A percentile compares a stretch with the other conserved stretches of the same genome.
phyloP scores from a whole-genome alignment of 1,139 yeast genomes.

The Suhomyces chickasaworum region DNA sequence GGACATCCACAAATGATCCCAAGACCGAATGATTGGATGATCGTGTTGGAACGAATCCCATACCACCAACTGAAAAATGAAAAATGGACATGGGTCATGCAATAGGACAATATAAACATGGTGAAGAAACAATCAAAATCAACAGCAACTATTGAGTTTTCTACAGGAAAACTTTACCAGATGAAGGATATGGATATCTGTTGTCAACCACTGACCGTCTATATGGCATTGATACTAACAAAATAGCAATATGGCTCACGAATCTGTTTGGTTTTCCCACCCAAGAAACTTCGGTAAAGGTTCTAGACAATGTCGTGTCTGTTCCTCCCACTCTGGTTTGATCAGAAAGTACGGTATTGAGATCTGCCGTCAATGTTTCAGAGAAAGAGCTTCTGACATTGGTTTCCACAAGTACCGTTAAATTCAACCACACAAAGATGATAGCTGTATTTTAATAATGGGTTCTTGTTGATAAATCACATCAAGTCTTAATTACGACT shows the following conservation, averaged over 20 bases:
- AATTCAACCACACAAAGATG: slow-evolving; percentile 26
- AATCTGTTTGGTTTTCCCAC: slow-evolving; percentile 99
- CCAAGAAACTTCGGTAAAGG: slow-evolving; percentile 99
- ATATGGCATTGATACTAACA: slow-evolving; percentile 17
- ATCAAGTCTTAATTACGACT: slow-evolving; percentile 13
- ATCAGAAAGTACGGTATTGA: slow-evolving; percentile 99
- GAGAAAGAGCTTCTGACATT: slow-evolving; percentile 98
- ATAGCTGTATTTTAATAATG: slow-evolving; percentile 14
- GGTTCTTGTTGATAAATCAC: slow-evolving; percentile 14
- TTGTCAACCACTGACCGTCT: not conserved
- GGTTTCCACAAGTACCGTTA: slow-evolving; percentile 99
- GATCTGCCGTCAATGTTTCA: slow-evolving; percentile 99
- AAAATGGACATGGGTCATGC: not conserved
- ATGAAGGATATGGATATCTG: not conserved
- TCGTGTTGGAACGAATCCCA: not conserved
- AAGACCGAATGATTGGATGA: not conserved
- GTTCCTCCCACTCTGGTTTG: slow-evolving; percentile 98
- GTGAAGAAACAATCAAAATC: too few species aligned
- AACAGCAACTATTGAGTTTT: too few species aligned
- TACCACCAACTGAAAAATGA: too few species aligned
- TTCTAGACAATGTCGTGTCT: slow-evolving; percentile 99
- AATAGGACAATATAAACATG: not conserved
- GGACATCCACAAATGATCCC: not conserved
- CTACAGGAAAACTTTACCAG: too few species aligned
- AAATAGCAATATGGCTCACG: slow-evolving; percentile 92